Evolutionary conservation across 1,284 basidiomycete genomes (phyloP).

Genomic region (Sporisorium exsertum): DNA sequence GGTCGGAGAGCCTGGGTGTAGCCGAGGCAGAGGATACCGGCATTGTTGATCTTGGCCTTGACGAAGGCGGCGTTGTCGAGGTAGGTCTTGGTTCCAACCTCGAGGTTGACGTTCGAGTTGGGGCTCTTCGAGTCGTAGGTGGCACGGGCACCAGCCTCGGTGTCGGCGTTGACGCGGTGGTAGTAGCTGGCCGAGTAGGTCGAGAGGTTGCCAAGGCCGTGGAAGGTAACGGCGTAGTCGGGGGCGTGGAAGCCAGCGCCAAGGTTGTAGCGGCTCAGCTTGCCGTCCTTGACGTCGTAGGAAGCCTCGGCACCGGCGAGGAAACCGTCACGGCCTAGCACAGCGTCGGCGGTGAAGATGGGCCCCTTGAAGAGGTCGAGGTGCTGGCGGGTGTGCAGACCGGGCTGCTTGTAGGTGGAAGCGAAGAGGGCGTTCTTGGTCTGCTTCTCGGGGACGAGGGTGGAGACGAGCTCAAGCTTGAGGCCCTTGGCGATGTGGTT

Average conservation of each 20-base stretch:
- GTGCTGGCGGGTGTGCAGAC: conserved; percentile 89
- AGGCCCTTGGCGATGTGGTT: conserved; percentile 96
- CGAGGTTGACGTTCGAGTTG: conserved; percentile 86
- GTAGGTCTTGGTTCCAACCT: conserved; percentile 92
- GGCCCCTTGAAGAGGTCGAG: conserved; percentile 98
- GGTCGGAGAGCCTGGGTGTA: conserved; percentile 73
- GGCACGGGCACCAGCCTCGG: conserved; percentile 90
- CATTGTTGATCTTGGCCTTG: conserved; percentile 99
- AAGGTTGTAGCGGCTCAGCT: conserved; percentile 89
- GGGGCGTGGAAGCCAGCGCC: conserved; percentile 95
- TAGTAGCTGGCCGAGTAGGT: conserved; percentile 97
- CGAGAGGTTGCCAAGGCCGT: conserved; percentile 93
- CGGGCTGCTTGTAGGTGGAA: conserved; percentile 94
- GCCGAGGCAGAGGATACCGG: conserved; percentile 70
- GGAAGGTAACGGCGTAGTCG: conserved; percentile 94
- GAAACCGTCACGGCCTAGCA: conserved; percentile 96
- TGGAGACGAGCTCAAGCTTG: conserved; percentile 90
- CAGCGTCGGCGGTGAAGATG: conserved; percentile 88
- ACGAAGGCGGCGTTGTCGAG: conserved; percentile 90
- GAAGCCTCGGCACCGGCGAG: conserved; percentile 94
- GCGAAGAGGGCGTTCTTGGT: conserved; percentile 78
- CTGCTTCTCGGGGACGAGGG: conserved; percentile 83
- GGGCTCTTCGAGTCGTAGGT: conserved; percentile 91
- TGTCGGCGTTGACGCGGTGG: conserved; percentile 93
- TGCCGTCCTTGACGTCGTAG: conserved; percentile 95